Conservation (phyloP, 176 grass and related monocot genomes). For the Chloris gayana region DNA sequence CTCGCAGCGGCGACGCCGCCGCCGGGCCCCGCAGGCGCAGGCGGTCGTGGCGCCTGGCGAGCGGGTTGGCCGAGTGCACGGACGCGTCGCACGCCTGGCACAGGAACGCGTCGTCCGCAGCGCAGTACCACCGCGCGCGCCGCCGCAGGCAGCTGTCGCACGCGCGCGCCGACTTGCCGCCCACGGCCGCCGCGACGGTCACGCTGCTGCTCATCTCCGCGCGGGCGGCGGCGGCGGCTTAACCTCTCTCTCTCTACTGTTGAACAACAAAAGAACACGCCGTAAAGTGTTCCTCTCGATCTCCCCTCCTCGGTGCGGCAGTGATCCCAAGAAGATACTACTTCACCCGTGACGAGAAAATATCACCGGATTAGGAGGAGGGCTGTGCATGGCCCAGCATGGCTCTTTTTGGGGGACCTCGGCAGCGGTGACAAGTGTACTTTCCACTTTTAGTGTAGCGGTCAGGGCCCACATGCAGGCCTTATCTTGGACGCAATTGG, state of each 20-base stretch:
- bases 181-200: slow-evolving; percentile 48
- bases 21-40: slow-evolving; percentile 51
- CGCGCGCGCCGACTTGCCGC: slow-evolving; percentile 69
- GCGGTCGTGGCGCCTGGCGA: slow-evolving; percentile 78
- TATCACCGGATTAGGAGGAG: slow-evolving; percentile 11
- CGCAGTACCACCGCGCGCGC: slow-evolving; percentile 94
- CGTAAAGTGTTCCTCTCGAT: no score
- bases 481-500: slow-evolving; percentile 71
- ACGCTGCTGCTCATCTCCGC: slow-evolving; percentile 36
- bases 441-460: slow-evolving; percentile 37
- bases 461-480: slow-evolving; percentile 17
- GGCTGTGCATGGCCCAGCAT: slow-evolving; percentile 10
- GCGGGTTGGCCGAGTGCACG: slow-evolving; percentile 86
- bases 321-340: slow-evolving; percentile 8
- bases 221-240: no score
- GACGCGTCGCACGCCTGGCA: slow-evolving; percentile 87
- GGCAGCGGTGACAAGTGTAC: slow-evolving; percentile 24
- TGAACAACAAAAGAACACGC: background rate
- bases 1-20: slow-evolving; percentile 2
- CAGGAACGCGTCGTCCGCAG: slow-evolving; percentile 84
- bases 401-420: slow-evolving; percentile 38
- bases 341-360: slow-evolving; percentile 5
- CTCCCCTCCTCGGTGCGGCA: background rate
- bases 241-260: background rate
- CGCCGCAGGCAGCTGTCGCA: slow-evolving; percentile 78